These are phyloP conservation scores for Ustanciosporium gigantosporum DNA, from an alignment of 1,284 basidiomycete species.

Conservation along the genomic window DNA sequence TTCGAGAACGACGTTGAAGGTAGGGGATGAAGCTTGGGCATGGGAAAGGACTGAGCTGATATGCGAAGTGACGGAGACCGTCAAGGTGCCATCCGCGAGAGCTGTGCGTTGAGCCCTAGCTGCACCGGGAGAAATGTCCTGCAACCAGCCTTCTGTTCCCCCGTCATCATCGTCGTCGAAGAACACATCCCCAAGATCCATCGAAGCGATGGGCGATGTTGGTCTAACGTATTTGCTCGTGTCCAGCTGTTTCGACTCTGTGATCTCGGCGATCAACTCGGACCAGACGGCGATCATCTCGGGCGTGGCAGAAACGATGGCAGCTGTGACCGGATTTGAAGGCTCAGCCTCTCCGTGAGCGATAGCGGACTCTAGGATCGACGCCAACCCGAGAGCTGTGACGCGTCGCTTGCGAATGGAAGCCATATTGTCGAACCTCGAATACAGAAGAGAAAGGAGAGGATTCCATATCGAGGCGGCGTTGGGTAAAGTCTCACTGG, in stretches of 20 bases:
- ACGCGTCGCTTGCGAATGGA: slow-evolving; percentile 46
- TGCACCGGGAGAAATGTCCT: slow-evolving; percentile 49
- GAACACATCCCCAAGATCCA: slow-evolving; percentile 32
- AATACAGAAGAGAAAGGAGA: slow-evolving; percentile 29
- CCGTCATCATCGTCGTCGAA: slow-evolving; percentile 28
- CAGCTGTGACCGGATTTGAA: background rate
- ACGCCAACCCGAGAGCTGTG: slow-evolving; percentile 46
- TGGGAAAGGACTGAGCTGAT: slow-evolving; percentile 34
- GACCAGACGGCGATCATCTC: slow-evolving; percentile 53
- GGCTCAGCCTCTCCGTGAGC: slow-evolving; percentile 11
- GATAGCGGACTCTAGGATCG: slow-evolving; percentile 21
- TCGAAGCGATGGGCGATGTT: slow-evolving; percentile 34
- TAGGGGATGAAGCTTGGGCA: slow-evolving; percentile 27
- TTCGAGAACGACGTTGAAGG: slow-evolving; percentile 22
- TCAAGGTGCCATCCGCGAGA: slow-evolving; percentile 37
- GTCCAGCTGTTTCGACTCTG: slow-evolving; percentile 26
- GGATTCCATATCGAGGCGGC: slow-evolving; percentile 19
- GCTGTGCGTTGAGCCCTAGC: slow-evolving; percentile 36
- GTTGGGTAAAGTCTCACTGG: slow-evolving; percentile 7
- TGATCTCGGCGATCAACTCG: slow-evolving; percentile 49
- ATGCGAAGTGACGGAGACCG: slow-evolving; percentile 26
- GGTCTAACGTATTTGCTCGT: slow-evolving; percentile 23
- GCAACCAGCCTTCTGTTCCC: slow-evolving; percentile 39
- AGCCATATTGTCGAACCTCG: slow-evolving; percentile 52
- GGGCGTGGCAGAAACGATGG: slow-evolving; percentile 24